These are phyloP conservation scores for Cordyceps tenuipes DNA, from an alignment of 2,329 filamentous ascomycete species.

Conservation along the genomic window DNA sequence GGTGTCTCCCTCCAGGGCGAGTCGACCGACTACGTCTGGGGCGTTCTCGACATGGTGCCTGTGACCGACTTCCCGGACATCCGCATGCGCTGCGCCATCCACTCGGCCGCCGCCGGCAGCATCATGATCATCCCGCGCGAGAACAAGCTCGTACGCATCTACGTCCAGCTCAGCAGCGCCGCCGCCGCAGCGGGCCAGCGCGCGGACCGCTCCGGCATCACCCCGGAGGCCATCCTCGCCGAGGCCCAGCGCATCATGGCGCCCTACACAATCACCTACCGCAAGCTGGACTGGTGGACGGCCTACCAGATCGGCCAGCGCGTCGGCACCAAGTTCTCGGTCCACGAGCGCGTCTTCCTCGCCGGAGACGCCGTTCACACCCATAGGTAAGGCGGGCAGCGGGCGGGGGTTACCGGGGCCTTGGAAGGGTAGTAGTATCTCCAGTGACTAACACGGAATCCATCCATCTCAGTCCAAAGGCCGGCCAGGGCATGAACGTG, in stretches of 20 bases:
- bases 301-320: conserved; percentile 65
- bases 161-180: conserved; percentile 48
- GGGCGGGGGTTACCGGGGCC: no score
- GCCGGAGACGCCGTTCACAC: conserved; percentile 58
- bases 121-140: conserved; percentile 60
- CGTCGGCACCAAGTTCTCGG: conserved; percentile 49
- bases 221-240: conserved; percentile 52
- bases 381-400: conserved; percentile 20
- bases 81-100: conserved; percentile 48
- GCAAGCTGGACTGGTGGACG: conserved; percentile 59
- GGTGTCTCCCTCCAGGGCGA: conserved; percentile 49
- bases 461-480: conserved; percentile 43
- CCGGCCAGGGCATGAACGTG: conserved; percentile 65
- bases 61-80: conserved; percentile 51
- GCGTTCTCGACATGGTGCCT: conserved; percentile 35
- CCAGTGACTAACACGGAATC: not conserved
- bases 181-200: conserved; percentile 30
- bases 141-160: conserved; percentile 53
- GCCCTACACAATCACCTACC: conserved; percentile 58
- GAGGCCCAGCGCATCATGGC: conserved; percentile 55
- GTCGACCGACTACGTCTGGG: conserved; percentile 44
- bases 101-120: conserved; percentile 46
- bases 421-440: no score
- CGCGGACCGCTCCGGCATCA: conserved; percentile 54
- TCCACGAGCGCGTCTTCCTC: conserved; percentile 54